Conservation (phyloP, 2,329 filamentous ascomycete species). For the Penicillium sp. region DNA sequence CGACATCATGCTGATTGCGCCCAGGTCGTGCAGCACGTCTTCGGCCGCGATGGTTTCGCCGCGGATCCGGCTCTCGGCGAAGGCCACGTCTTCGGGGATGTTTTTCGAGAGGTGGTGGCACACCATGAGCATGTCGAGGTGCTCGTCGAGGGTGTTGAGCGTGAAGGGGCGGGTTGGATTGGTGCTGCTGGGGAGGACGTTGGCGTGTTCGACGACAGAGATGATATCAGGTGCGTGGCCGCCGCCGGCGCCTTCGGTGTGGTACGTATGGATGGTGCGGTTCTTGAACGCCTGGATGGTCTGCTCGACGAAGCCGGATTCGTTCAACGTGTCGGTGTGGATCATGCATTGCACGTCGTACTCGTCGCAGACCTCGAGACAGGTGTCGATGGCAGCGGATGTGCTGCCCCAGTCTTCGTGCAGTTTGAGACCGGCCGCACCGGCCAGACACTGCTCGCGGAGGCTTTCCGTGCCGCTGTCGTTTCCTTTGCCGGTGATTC, state of each 20-base stretch:
- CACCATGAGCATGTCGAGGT: conserved; percentile 97
- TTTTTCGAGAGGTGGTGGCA: conserved; percentile 91
- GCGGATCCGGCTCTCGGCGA: conserved; percentile 89
- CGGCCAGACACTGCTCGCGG: conserved; percentile 74
- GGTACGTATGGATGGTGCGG: conserved; percentile 91
- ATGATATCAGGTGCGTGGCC: conserved; percentile 97
- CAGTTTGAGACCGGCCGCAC: conserved; percentile 84
- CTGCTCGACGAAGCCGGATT: conserved; percentile 93
- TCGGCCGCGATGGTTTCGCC: conserved; percentile 95
- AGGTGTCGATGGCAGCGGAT: conserved; percentile 85
- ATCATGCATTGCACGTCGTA: conserved; percentile 90
- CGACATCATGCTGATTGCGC: conserved; percentile 96
- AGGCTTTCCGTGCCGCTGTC: conserved; percentile 69
- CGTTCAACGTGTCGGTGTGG: conserved; percentile 93
- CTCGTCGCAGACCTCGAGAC: conserved; percentile 80
- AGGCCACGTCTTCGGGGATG: conserved; percentile 93
- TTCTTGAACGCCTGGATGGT: conserved; percentile 81
- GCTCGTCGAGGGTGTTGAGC: conserved; percentile 87
- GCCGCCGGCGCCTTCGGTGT: conserved; percentile 91
- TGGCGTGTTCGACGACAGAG: conserved; percentile 79
- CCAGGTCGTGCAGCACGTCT: conserved; percentile 90
- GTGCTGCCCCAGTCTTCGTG: conserved; percentile 97
- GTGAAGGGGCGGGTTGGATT: conserved; percentile 92
- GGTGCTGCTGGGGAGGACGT: conserved; percentile 85
- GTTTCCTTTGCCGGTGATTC: conserved; percentile 91